Base-by-base conservation (phyloP, 108 stramenopile species). In the Chaetoceros tenuissimus region DNA sequence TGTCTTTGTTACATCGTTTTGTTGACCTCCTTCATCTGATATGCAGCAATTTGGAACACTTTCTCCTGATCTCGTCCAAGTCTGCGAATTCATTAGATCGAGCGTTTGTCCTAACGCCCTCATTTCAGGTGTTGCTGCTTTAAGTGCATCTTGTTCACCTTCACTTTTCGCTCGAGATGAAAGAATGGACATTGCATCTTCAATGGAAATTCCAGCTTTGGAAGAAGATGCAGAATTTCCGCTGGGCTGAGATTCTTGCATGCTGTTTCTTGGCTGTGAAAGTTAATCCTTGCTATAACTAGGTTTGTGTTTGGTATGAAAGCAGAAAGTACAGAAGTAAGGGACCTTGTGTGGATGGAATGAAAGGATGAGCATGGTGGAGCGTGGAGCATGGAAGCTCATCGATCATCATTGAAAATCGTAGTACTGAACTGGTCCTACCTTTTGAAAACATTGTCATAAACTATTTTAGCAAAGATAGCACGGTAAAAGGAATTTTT, bases 51-150 rank as follows among this genome's bases (percentile, higher is more conserved):
- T 13, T n/a, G n/a, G n/a, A n/a, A n/a, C n/a, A 5, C 34, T 13
- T 13, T 40, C 13, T 40, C 34, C 34, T 5, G 13, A 10, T 5
- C 34, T 5, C 13, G 34, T 40, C 51, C 17, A 60, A 34, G 24
- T 68, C 60, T 23, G 72, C 46, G 28, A 69, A 69, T 28, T 72
- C 45, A 66, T 20, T 40, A 90, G 46, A 57, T 84, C 73, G 53
- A 92, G 83, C 17, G 59, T 73, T 69, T 92, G 90, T 13, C 90
- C 89, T 79, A 86, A 77, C 8, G 50, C 46, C 60, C 76, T 82
- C 45, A 66, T 26, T 29, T 69, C 74, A 2, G 69, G 68, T 1
- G 78, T 55, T 8, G 70, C 46, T 1, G 43, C 47, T 3, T 59
- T 55, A 5, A 23, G 23, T 26, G 59, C 48, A 55, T 31, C 55